Conservation (phyloP, 345 rosid genomes). For the Euphorbia peplus region DNA sequence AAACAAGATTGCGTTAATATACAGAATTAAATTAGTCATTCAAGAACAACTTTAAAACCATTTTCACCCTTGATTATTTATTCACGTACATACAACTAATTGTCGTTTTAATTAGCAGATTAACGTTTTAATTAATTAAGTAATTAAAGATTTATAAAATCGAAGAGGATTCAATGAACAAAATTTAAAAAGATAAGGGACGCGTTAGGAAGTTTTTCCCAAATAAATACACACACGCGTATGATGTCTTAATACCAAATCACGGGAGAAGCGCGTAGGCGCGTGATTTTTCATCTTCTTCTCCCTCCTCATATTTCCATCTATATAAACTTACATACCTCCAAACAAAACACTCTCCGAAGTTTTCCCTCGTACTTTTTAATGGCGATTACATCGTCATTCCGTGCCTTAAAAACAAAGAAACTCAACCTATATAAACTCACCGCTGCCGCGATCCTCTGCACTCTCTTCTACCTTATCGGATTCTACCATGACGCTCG, state of each 20-base stretch:
- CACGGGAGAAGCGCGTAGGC: conserved; percentile 6
- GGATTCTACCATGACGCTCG: conserved; percentile 51
- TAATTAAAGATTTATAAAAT: no score
- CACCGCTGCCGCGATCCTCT: conserved; percentile 40
- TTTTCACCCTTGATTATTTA: no score
- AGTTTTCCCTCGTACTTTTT: background rate
- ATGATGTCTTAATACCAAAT: background rate
- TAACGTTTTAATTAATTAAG: no score
- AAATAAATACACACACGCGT: background rate
- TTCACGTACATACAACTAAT: no score
- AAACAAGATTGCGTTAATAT: no score
- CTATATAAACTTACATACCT: background rate
- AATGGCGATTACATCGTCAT: conserved; percentile 9
- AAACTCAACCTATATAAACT: conserved; percentile 43
- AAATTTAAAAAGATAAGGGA: no score
- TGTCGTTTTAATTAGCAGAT: no score
- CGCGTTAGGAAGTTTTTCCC: no score
- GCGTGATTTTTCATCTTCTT: background rate
- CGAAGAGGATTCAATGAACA: no score
- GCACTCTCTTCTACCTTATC: conserved; percentile 46
- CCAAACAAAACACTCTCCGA: conserved; percentile 5
- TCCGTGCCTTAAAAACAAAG: conserved; percentile 32
- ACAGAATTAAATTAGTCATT: no score
- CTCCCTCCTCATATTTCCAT: background rate
- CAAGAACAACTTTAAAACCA: no score